Conservation (phyloP, 176 grass and related monocot genomes). For the Ensete glaucum region DNA sequence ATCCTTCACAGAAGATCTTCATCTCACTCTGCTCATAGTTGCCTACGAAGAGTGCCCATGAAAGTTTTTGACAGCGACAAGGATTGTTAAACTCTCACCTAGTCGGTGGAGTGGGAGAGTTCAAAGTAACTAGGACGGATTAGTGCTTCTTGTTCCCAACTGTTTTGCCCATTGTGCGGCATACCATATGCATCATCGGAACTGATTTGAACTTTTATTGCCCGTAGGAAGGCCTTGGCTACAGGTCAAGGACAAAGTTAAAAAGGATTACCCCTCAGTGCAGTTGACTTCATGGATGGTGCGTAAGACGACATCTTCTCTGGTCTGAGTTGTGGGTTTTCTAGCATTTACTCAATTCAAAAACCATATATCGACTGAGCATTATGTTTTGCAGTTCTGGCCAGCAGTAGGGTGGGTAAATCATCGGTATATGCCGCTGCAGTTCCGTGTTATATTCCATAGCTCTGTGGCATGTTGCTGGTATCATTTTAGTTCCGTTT, state of each 20-base stretch:
- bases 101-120: too few relatives aligned
- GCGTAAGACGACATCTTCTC: neutral
- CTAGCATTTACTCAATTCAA: neutral
- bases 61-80: too few relatives aligned
- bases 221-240: conserved; percentile 52
- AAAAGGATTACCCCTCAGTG: conserved; percentile 78
- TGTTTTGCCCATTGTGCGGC: too few relatives aligned
- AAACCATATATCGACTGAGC: neutral
- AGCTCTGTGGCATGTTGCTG: conserved; percentile 76
- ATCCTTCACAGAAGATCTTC: too few relatives aligned
- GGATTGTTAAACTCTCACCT: too few relatives aligned
- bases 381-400: conserved; percentile 55
- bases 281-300: conserved; percentile 95
- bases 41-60: too few relatives aligned
- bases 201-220: neutral
- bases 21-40: too few relatives aligned
- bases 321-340: neutral
- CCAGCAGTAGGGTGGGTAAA: conserved; percentile 87
- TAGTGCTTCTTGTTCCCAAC: too few relatives aligned
- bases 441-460: conserved; percentile 83
- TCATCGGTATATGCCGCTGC: conserved; percentile 74
- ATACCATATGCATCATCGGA: too few relatives aligned
- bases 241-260: conserved; percentile 57
- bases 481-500: conserved; percentile 29
- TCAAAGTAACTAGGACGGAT: too few relatives aligned